Evolutionary conservation across 1,139 yeast genomes (phyloP), one percentile per base, ranked within the genome.

Genomic region (Geotrichum macrosporum): DNA sequence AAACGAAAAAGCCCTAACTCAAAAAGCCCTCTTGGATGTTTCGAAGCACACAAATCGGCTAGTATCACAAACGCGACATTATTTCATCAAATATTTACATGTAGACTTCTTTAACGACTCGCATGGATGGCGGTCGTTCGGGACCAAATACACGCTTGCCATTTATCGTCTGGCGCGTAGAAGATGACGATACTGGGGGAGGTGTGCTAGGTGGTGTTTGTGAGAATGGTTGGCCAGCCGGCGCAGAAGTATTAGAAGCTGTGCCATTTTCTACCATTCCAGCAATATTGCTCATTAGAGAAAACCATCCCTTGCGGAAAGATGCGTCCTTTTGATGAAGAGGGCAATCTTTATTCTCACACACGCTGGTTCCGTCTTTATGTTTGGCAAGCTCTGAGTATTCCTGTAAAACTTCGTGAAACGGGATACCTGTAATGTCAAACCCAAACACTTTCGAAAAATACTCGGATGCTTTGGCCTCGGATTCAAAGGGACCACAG

Each of bases 61-160:
- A n/a, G n/a, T n/a, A n/a, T n/a, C n/a, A n/a, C n/a, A n/a, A n/a
- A n/a, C n/a, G n/a, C n/a, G n/a, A n/a, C n/a, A n/a, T n/a, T n/a
- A n/a, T n/a, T n/a, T n/a, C n/a, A n/a, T n/a, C n/a, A n/a, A n/a
- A n/a, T n/a, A n/a, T 24, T 24, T 24, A 24, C n/a, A n/a, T 33
- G 6, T n/a, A n/a, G n/a, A n/a, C n/a, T n/a, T n/a, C n/a, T n/a
- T n/a, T n/a, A n/a, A n/a, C n/a, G n/a, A n/a, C n/a, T n/a, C n/a
- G 40, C 56, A 54, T 48, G 9, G 49, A 36, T 9, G 58, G 58
- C 2, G 58, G 58, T 20, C 55, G 33, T 18, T 53, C 57, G 6
- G 58, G 58, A 1, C 58, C 58, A 47, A 47, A 55, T n/a, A 48
- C 44, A 9, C 52, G 55, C 40, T 46, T 51, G 8, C 46, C 44